Conservation (phyloP, 495 filamentous ascomycete species). For the Xylona heveae region DNA sequence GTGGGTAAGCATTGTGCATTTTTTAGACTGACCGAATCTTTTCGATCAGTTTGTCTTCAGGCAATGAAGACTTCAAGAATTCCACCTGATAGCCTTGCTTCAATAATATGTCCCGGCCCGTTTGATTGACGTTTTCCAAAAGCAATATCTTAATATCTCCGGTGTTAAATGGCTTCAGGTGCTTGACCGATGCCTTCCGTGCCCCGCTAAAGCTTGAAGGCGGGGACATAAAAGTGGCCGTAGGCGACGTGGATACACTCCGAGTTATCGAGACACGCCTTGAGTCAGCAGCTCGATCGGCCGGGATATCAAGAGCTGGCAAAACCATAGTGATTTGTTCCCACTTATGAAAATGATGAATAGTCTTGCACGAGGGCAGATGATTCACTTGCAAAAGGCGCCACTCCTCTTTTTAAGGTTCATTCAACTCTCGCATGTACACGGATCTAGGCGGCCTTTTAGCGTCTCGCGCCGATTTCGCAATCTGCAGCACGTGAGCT, state of each 20-base stretch:
- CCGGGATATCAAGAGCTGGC: no score
- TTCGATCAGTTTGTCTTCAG: constrained; percentile 85
- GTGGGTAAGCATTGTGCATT: constrained; percentile 6
- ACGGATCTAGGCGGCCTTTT: no score
- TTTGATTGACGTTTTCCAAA: constrained; percentile 88
- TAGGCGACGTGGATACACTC: constrained; percentile 39
- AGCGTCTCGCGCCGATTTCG: no score
- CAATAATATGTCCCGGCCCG: constrained; percentile 59
- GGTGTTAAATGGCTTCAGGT: constrained; percentile 85
- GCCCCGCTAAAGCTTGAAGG: constrained; percentile 20
- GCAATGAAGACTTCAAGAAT: constrained; percentile 65
- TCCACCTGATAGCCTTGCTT: constrained; percentile 93
- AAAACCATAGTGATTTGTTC: no score
- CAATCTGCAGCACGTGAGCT: no score
- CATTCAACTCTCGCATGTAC: no score
- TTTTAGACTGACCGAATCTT: constrained; percentile 58
- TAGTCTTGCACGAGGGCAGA: no score
- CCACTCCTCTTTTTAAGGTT: no score
- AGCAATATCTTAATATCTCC: constrained; percentile 91
- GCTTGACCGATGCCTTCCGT: constrained; percentile 33
- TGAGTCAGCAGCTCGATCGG: no score
- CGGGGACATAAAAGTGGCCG: constrained; percentile 40
- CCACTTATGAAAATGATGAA: no score
- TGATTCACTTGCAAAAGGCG: no score
- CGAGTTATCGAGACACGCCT: constrained; percentile 26